phyloP scores from a whole-genome alignment of 2,329 filamentous ascomycete genomes.

The Myriosclerotinia curreyana region DNA sequence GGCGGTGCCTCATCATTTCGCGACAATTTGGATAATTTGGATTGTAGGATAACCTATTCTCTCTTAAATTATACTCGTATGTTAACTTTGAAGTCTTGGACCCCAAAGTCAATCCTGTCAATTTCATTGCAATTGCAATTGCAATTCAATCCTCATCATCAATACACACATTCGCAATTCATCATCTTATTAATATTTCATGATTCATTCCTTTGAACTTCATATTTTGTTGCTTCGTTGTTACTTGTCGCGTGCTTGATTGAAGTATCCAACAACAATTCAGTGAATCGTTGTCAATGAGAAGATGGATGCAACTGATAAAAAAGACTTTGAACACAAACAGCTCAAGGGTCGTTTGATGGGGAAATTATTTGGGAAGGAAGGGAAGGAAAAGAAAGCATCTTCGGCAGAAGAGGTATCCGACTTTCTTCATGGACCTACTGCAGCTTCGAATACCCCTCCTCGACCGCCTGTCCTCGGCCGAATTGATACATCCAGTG shows the following conservation, averaged over 20 bases:
- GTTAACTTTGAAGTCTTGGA: constrained; percentile 1
- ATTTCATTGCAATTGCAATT: constrained; percentile 3
- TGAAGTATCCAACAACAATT: constrained; percentile 1
- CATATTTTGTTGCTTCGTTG: not conserved
- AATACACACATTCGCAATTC: not conserved
- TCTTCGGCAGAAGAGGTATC: constrained; percentile 50
- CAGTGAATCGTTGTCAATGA: constrained; percentile 9
- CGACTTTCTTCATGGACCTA: constrained; percentile 56
- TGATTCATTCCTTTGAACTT: not conserved
- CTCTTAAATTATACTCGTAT: not conserved
- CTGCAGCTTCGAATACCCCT: constrained; percentile 48
- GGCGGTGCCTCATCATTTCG: constrained; percentile 13
- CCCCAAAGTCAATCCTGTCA: constrained; percentile 6
- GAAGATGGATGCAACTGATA: constrained; percentile 23
- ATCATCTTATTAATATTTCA: constrained; percentile 1
- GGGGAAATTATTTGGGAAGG: constrained; percentile 47
- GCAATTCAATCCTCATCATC: not conserved
- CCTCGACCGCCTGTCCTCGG: constrained; percentile 24
- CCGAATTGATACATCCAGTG: constrained; percentile 48
- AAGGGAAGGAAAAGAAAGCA: constrained; percentile 32
- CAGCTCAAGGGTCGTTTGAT: constrained; percentile 50
- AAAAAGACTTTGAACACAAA: constrained; percentile 31
- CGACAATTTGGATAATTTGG: constrained; percentile 16
- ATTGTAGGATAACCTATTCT: constrained; percentile 15
- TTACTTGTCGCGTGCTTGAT: constrained; percentile 14